Conservation (phyloP, 192 early-diverging fungal species). For the Gigaspora rosea region DNA sequence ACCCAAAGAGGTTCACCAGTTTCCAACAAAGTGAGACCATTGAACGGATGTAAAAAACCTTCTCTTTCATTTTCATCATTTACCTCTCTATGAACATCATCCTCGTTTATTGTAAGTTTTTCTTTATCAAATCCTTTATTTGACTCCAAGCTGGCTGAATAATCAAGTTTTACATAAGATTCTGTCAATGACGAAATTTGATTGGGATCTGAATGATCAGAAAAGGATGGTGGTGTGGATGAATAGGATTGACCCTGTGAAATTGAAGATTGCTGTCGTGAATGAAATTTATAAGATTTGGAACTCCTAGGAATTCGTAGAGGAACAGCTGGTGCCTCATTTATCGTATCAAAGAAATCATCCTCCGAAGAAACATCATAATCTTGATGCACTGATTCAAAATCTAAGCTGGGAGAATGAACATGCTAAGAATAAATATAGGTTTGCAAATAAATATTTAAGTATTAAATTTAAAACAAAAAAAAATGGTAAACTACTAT, state of each 20-base stretch:
- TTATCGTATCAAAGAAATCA: slow-evolving; percentile 16
- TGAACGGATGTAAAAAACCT: slow-evolving; percentile 50
- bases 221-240: slow-evolving; percentile 32
- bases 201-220: slow-evolving; percentile 35
- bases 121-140: slow-evolving; percentile 36
- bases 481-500: background rate
- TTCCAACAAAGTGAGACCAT: slow-evolving; percentile 52
- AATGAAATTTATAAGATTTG: background rate
- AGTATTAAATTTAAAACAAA: background rate
- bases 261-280: background rate
- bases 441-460: background rate
- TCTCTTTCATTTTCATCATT: slow-evolving; percentile 47
- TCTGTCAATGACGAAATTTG: slow-evolving; percentile 45
- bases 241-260: slow-evolving; percentile 9
- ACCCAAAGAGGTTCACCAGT: slow-evolving; percentile 69
- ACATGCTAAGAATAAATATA: background rate
- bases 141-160: slow-evolving; percentile 48
- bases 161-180: slow-evolving; percentile 55
- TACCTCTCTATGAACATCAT: slow-evolving; percentile 39
- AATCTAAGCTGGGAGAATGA: background rate
- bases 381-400: background rate
- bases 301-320: slow-evolving; percentile 15
- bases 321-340: slow-evolving; percentile 4
- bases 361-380: slow-evolving; percentile 25
- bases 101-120: background rate